Conservation (phyloP, 2,329 filamentous ascomycete genomes). For the Eutypa lata region DNA sequence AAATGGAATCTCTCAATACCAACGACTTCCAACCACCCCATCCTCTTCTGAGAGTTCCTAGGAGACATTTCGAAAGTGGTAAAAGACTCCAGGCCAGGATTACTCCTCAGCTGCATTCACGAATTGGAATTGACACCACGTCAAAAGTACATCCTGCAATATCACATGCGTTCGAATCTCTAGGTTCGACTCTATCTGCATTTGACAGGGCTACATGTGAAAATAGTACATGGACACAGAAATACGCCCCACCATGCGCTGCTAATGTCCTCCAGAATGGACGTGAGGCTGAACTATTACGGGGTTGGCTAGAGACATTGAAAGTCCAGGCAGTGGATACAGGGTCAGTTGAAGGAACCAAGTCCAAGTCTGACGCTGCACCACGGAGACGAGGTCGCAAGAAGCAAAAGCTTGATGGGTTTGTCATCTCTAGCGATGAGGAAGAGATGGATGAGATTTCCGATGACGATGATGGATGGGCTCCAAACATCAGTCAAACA, state of each 20-base stretch:
- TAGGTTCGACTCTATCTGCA: constrained; percentile 65
- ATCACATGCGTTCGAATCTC: constrained; percentile 52
- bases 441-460: constrained; percentile 71
- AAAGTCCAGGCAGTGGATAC: constrained; percentile 75
- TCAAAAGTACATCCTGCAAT: constrained; percentile 55
- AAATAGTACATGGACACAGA: constrained; percentile 70
- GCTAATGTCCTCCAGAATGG: constrained; percentile 73
- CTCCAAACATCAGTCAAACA: constrained; percentile 32
- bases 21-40: constrained; percentile 44
- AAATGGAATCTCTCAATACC: constrained; percentile 31
- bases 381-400: constrained; percentile 61
- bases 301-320: constrained; percentile 76
- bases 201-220: constrained; percentile 82
- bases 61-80: constrained; percentile 57
- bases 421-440: constrained; percentile 76
- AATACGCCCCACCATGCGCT: constrained; percentile 73
- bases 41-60: constrained; percentile 50
- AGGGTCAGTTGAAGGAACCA: constrained; percentile 38
- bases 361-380: constrained; percentile 26
- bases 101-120: constrained; percentile 36
- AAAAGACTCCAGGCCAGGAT: constrained; percentile 49
- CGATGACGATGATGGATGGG: constrained; percentile 54
- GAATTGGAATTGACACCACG: not conserved
- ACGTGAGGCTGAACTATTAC: constrained; percentile 66
- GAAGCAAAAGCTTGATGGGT: constrained; percentile 73